Conservation (phyloP, 2,329 filamentous ascomycete species). For the Canariomyces notabilis region DNA sequence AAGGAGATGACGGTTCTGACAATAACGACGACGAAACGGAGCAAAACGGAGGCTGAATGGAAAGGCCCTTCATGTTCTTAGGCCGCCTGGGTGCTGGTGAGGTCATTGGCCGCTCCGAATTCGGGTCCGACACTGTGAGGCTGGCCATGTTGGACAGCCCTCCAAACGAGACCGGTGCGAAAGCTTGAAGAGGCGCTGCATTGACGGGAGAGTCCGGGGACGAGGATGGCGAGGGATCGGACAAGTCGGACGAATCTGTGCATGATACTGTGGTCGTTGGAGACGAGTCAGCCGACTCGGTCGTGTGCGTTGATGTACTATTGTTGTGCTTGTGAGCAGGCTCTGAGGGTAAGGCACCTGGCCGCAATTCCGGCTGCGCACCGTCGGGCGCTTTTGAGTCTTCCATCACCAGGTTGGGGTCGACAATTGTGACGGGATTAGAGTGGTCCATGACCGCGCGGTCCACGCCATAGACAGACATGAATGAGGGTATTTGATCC, state of each 20-base stretch:
- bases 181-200: constrained; percentile 65
- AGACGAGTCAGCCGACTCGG: constrained; percentile 87
- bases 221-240: constrained; percentile 84
- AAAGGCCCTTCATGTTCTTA: constrained; percentile 81
- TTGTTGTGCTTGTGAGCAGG: constrained; percentile 64
- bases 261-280: constrained; percentile 92
- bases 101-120: constrained; percentile 56
- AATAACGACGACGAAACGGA: constrained; percentile 46
- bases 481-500: constrained; percentile 69
- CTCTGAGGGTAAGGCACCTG: constrained; percentile 40
- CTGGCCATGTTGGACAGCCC: constrained; percentile 42
- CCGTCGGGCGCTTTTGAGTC: constrained; percentile 32
- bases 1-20: constrained; percentile 66
- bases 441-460: constrained; percentile 49
- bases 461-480: constrained; percentile 69
- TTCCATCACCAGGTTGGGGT: constrained; percentile 47
- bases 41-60: constrained; percentile 61
- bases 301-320: constrained; percentile 71
- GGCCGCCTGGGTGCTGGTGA: constrained; percentile 65
- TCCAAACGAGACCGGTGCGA: constrained; percentile 55
- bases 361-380: constrained; percentile 35
- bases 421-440: constrained; percentile 49
- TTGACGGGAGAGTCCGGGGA: constrained; percentile 86
- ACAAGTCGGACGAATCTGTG: constrained; percentile 83
- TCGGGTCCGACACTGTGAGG: constrained; percentile 42